Conservation (phyloP, 2,329 filamentous ascomycete genomes). For the Penicillium polonicum region DNA sequence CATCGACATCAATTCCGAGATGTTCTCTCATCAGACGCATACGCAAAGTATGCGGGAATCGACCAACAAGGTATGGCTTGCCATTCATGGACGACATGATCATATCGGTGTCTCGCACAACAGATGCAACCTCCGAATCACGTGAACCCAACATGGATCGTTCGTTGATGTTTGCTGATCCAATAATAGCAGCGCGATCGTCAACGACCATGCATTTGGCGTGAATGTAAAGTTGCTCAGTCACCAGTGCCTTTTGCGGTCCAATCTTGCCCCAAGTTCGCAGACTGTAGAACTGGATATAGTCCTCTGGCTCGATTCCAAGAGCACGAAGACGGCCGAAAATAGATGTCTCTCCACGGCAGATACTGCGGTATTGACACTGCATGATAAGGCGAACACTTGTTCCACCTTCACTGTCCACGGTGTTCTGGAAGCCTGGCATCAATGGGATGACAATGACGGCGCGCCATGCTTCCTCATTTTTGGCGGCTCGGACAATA, state of each 20-base stretch:
- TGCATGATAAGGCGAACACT: constrained; percentile 95
- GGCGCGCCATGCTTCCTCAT: constrained; percentile 85
- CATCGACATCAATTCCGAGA: constrained; percentile 91
- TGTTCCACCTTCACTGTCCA: constrained; percentile 89
- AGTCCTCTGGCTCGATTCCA: constrained; percentile 89
- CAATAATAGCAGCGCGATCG: constrained; percentile 88
- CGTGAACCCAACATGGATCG: constrained; percentile 88
- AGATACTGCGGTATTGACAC: constrained; percentile 95
- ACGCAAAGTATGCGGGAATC: constrained; percentile 88
- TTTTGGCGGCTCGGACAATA: constrained; percentile 77
- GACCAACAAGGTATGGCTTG: constrained; percentile 81
- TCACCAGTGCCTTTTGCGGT: constrained; percentile 76
- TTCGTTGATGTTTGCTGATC: constrained; percentile 98
- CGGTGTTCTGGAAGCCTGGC: constrained; percentile 97
- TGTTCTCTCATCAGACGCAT: constrained; percentile 96
- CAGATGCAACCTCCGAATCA: constrained; percentile 86
- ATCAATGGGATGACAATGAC: constrained; percentile 90
- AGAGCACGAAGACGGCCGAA: constrained; percentile 77
- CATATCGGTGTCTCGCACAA: constrained; percentile 91
- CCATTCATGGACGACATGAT: constrained; percentile 89
- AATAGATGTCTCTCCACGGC: constrained; percentile 85
- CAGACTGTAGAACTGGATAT: constrained; percentile 91
- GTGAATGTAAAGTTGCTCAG: constrained; percentile 96
- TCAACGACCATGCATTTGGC: constrained; percentile 97
- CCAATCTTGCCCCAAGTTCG: constrained; percentile 91